phyloP scores from a whole-genome alignment of 352 stramenopile genomes.

The Phytopythium delawarense region DNA sequence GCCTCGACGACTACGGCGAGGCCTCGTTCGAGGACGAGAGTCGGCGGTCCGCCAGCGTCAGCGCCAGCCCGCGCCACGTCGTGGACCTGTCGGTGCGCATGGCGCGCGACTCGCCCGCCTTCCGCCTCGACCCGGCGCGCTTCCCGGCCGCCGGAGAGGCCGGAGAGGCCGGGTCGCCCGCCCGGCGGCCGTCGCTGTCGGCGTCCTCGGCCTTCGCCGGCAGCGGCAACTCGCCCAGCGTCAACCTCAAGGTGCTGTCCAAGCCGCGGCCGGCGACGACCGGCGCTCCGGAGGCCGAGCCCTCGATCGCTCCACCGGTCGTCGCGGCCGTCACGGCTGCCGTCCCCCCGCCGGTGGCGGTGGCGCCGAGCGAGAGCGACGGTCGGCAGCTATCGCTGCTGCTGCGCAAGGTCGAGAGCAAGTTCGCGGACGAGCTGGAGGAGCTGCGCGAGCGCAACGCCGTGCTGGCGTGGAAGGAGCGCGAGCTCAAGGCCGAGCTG shows the following conservation, averaged over 20 bases:
- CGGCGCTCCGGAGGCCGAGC: neutral
- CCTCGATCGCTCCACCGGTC: neutral
- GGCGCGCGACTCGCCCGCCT: slow-evolving; percentile 30
- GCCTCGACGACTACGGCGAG: slow-evolving; percentile 34
- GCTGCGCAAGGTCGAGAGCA: slow-evolving; percentile 72
- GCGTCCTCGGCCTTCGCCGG: slow-evolving; percentile 9
- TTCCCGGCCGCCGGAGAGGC: slow-evolving; percentile 7
- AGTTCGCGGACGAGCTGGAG: slow-evolving; percentile 77
- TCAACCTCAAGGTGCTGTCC: slow-evolving; percentile 44
- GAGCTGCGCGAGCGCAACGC: slow-evolving; percentile 65
- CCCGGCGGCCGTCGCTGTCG: slow-evolving; percentile 2
- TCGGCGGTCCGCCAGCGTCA: slow-evolving; percentile 25
- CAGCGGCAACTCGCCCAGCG: slow-evolving; percentile 27
- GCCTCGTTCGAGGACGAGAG: slow-evolving; percentile 77
- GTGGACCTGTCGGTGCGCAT: slow-evolving; percentile 63
- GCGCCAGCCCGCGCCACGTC: slow-evolving; percentile 19
- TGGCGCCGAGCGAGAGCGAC: slow-evolving; percentile 22
- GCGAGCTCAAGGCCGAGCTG: slow-evolving; percentile 68
- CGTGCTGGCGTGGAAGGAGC: slow-evolving; percentile 61
- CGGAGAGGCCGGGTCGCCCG: neutral
- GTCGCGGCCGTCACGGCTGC: neutral
- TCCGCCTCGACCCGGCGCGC: slow-evolving; percentile 13
- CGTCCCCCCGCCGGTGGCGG: slow-evolving; percentile 1
- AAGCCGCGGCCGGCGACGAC: slow-evolving; percentile 14
- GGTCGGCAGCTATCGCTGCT: slow-evolving; percentile 63